A percentile compares a stretch with the other conserved stretches of the same genome.
These are phyloP conservation scores for Solanum piurae DNA, from an alignment of 257 asterid species.

Conservation along the genomic window DNA sequence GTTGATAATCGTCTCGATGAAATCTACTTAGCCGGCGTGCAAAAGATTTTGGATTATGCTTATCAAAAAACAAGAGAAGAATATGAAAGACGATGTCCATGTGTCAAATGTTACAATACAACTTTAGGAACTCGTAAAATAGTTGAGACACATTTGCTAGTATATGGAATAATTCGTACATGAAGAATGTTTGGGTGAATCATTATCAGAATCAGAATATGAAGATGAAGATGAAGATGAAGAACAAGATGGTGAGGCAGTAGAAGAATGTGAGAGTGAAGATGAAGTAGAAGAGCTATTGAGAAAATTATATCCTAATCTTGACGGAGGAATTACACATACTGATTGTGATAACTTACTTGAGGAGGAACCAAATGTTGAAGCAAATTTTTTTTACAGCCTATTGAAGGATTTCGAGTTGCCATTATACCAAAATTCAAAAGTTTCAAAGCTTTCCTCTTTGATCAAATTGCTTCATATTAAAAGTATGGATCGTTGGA, in stretches of 20 bases:
- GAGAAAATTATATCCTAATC: not conserved
- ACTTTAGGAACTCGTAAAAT: not conserved
- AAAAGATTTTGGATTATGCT: not conserved
- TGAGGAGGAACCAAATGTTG: not conserved
- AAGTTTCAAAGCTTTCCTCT: not conserved
- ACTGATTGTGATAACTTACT: not conserved
- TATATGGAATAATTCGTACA: not conserved
- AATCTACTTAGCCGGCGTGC: not conserved
- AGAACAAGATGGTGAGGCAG: too few relatives aligned
- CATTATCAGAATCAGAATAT: not conserved
- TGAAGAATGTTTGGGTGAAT: not conserved
- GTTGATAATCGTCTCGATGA: not conserved
- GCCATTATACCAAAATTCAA: not conserved
- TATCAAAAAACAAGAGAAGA: too few relatives aligned
- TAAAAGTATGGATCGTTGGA: not conserved
- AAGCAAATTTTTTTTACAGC: not conserved
- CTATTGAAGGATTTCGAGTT: not conserved
- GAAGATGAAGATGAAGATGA: not conserved
- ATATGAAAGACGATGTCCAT: not conserved
- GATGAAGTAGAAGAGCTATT: not conserved
- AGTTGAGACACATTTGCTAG: not conserved
- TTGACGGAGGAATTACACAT: not conserved
- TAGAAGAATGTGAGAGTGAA: not conserved
- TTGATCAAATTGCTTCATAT: too few relatives aligned
- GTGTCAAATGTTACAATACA: not conserved